Evolutionary conservation across 2,329 filamentous ascomycete genomes (phyloP), one percentile per base, ranked within the genome.

Genomic region (Fusarium floridanum): DNA sequence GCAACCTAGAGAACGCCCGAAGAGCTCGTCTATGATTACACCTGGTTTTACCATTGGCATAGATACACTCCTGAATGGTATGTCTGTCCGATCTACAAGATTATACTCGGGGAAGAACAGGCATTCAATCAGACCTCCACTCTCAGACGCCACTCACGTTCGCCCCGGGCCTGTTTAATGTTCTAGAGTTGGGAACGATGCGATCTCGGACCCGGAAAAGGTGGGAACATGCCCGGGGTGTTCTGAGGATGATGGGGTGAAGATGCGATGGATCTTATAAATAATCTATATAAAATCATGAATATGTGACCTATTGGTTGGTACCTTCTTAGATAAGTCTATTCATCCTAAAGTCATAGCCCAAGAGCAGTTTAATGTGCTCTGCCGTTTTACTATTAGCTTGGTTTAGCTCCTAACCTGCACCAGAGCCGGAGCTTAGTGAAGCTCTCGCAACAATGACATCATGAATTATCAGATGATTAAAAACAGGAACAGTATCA

Each of bases 391-490:
- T 10, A 2, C 32, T 12, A 12, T 34, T 34, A 34, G 32, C 32
- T 14, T 20, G 9, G 3, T 14, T 14, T 20, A 45, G 20, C 20
- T 45, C 12, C 22, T 45, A 7, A 45, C 20, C 41, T 20, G 22
- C 20, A 20, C 20, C n/a, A 6, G 11, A 22, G n/a, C 20, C 16
- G 22, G 32, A 57, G 53, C 53, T 60, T 41, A 11, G 8, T 39
- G 22, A 62, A 56, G 64, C 61, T 71, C 68, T 67, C 22, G 57
- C 41, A 72, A 68, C 39, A 64, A 67, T 75, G 73, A 75, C 73
- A 75, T 75, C 73, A 75, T 75, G 45, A 62, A 34, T 34, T 12
- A 12, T 34, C 32, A 34, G 32, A 34, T n/a, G 11, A 5, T 34
- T 34, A 34, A 34, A 34, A 34, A 34, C 11, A 34, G 5, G 32